Conservation (phyloP, 2,329 filamentous ascomycete genomes). For the Dryadomyces sulphureus region DNA sequence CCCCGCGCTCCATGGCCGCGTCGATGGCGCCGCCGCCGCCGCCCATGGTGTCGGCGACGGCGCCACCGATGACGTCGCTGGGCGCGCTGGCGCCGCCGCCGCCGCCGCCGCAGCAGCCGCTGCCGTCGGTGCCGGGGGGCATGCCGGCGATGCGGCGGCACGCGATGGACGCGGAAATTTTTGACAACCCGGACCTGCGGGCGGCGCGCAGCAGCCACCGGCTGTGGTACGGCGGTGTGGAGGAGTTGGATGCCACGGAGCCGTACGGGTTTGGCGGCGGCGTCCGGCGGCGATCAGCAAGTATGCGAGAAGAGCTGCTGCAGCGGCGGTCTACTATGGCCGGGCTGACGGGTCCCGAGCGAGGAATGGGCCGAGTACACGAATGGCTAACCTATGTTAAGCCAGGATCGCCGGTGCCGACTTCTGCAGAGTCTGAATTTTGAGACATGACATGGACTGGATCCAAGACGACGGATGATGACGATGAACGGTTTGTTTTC, state of each 20-base stretch:
- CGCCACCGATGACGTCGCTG: constrained; percentile 14
- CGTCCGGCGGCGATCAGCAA: not conserved
- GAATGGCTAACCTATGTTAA: constrained; percentile 35
- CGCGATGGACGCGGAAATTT: constrained; percentile 25
- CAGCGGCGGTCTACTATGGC: constrained; percentile 26
- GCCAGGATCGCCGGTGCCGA: constrained; percentile 23
- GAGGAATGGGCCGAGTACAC: constrained; percentile 30
- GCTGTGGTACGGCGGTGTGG: constrained; percentile 2
- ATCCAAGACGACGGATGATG: no score
- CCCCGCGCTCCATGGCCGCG: not conserved
- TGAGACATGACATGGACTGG: no score
- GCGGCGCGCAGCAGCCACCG: not conserved
- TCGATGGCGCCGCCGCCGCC: no score
- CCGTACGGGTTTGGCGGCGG: not conserved
- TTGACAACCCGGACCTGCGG: constrained; percentile 13
- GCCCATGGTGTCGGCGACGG: constrained; percentile 10
- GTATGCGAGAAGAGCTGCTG: not conserved
- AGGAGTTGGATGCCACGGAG: not conserved
- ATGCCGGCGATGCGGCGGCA: constrained; percentile 22
- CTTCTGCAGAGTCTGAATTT: not conserved
- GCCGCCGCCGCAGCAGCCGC: constrained; percentile 6
- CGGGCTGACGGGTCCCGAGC: constrained; percentile 28
- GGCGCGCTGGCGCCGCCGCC: constrained; percentile 10
- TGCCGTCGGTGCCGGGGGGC: constrained; percentile 2
- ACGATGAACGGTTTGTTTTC: no score